A percentile compares a stretch with the other conserved stretches of the same genome.
These are phyloP conservation scores for Colletotrichum somersetense DNA, from an alignment of 2,329 filamentous ascomycete genomes.

Conservation along the genomic window DNA sequence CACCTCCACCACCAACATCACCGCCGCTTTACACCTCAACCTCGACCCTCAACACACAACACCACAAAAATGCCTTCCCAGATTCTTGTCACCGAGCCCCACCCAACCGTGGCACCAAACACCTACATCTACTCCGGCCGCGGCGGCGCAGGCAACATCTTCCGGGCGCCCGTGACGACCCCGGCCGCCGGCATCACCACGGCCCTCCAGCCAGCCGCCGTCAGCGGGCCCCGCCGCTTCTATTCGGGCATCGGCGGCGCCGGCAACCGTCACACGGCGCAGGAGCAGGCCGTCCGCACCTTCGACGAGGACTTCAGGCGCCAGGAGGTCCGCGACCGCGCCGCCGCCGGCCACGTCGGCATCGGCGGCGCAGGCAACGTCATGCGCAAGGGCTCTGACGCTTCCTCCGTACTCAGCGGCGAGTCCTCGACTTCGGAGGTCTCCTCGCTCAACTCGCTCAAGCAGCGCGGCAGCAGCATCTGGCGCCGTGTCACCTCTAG, in stretches of 20 bases:
- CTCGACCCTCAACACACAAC: conserved; percentile 1
- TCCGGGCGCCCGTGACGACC: conserved; percentile 58
- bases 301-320: conserved; percentile 44
- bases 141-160: conserved; percentile 69
- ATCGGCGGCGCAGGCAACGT: conserved; percentile 66
- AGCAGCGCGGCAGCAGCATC: conserved; percentile 50
- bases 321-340: conserved; percentile 41
- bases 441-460: conserved; percentile 38
- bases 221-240: conserved; percentile 64
- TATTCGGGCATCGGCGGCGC: conserved; percentile 76
- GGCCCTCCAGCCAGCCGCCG: conserved; percentile 58
- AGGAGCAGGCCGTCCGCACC: conserved; percentile 48
- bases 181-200: conserved; percentile 64
- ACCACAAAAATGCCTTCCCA: conserved; percentile 55
- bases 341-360: conserved; percentile 41
- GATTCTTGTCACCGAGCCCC: conserved; percentile 63
- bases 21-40: not conserved
- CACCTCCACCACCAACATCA: not conserved
- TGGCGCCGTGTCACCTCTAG: conserved; percentile 56
- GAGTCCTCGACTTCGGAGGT: conserved; percentile 43
- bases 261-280: conserved; percentile 75
- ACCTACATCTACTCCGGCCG: conserved; percentile 66
- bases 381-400: conserved; percentile 72
- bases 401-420: conserved; percentile 62
- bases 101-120: conserved; percentile 61